Evolutionary conservation across 768 basidiomycete genomes (phyloP), one percentile per base, ranked within the genome.

Genomic region (Lentinula lateritia): DNA sequence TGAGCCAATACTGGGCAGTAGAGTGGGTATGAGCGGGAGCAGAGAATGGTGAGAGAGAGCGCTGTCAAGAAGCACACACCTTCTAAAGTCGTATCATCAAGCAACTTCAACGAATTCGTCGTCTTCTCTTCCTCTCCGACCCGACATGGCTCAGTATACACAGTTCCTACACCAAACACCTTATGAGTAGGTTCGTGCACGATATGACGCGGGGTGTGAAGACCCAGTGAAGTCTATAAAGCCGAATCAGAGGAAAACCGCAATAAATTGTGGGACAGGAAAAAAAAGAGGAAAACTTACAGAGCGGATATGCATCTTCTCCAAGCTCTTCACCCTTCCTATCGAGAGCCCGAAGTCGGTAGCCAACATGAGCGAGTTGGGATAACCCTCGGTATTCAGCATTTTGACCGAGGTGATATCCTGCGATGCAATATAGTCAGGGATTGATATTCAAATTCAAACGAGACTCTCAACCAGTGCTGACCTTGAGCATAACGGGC

Each of bases 281-380:
- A 13, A 65, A 50, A 15, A 48, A 13, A 18, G 16, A 32, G 16
- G 16, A 50, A 43, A 36, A 63, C 82, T 64, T 70, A 92, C 92
- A 39, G 91, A 83, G 60, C 87, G 85, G 50, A 95, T 85, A 66
- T 95, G 90, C 71, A 94, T 79, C 71, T 90, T 91, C 64, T 90
- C 84, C 10, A 93, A 75, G 62, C 88, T 82, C 36, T 77, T 74
- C 12, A 93, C 80, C 5, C 75, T 75, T 7, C 93, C 93, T 50
- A 96, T 83, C 52, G 82, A 73, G 15, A 95, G 71, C 0, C 80
- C 75, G 5, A 76, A 76, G 0, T 79, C 69, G 3, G 83, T 80
- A 9, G 83, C 83, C 46, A 93, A 70, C 20, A 90, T 66, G n/a
- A 93, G 71, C 0, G 86, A 83, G 0, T 79, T 75, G 23, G 73